A percentile compares a stretch with the other conserved stretches of the same genome.
phyloP scores from a whole-genome alignment of 129 eudicot species.

The Ambrosia artemisiifolia region DNA sequence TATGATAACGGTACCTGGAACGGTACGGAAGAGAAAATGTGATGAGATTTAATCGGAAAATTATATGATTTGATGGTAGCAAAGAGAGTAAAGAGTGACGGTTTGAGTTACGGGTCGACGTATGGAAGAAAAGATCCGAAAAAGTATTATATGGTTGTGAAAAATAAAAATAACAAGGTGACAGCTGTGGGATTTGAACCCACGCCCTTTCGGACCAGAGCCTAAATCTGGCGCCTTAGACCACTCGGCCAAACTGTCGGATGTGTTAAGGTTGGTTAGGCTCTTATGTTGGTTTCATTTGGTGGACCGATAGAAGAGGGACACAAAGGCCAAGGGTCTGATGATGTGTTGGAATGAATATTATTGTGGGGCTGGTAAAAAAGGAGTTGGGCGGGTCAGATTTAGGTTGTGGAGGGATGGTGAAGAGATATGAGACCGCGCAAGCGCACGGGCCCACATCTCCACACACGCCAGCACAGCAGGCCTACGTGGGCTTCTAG shows the following conservation, averaged over 20 bases:
- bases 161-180: not conserved
- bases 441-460: no score
- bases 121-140: slow-evolving; percentile 3
- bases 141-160: not conserved
- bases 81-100: not conserved
- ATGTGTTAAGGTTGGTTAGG: not conserved
- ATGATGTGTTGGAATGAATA: no score
- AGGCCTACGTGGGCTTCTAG: no score
- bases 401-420: no score
- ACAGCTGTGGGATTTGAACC: slow-evolving; percentile 99
- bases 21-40: not conserved
- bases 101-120: slow-evolving; percentile 12
- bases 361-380: no score
- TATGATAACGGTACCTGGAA: not conserved
- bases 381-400: no score
- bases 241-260: slow-evolving; percentile 99
- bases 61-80: not conserved
- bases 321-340: no score
- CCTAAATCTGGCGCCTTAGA: slow-evolving; percentile 99
- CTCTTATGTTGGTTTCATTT: no score
- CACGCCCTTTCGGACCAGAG: slow-evolving; percentile 99
- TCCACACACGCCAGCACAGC: no score
- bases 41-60: slow-evolving; percentile 16
- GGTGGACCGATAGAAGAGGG: no score
- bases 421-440: no score